Conservation (phyloP, 306 rosid species). For the Citrullus colocynthis region DNA sequence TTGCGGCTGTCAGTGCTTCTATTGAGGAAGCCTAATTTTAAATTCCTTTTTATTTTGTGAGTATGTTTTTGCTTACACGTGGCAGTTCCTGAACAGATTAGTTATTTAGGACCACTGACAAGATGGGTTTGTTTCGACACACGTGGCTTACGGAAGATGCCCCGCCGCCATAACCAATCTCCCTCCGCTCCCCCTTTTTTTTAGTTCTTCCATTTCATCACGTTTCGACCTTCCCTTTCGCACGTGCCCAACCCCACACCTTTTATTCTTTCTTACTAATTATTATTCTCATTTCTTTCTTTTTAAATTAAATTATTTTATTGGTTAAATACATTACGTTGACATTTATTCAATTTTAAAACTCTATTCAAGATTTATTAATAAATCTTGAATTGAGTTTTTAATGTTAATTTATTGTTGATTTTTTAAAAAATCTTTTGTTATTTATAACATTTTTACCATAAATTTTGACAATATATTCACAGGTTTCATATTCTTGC, state of each 20-base stretch:
- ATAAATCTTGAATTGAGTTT: too few species aligned
- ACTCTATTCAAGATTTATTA: too few species aligned
- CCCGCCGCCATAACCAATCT: conserved; percentile 76
- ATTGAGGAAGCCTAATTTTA: conserved; percentile 16
- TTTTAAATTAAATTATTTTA: too few species aligned
- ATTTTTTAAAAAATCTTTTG: too few species aligned
- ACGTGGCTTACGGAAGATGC: conserved; percentile 65
- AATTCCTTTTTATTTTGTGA: too few species aligned
- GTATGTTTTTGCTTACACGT: conserved; percentile 16
- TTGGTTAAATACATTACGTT: too few species aligned
- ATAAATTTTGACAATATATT: too few species aligned
- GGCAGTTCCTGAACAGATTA: conserved; percentile 27
- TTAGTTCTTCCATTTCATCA: conserved; percentile 33
- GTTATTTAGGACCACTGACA: conserved; percentile 33
- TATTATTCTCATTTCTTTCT: background rate
- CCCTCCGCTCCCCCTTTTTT: conserved; percentile 7
- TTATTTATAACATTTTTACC: too few species aligned
- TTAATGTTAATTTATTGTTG: too few species aligned
- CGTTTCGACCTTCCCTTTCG: conserved; percentile 28
- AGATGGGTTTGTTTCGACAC: conserved; percentile 31
- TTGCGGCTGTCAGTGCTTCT: conserved; percentile 57
- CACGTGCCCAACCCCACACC: conserved; percentile 23
- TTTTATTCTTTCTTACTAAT: background rate
- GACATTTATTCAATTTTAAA: too few species aligned
- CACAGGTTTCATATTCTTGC: too few species aligned